These are phyloP conservation scores for Colletotrichum melonis DNA, from an alignment of 2,329 filamentous ascomycete genomes.

Conservation along the genomic window DNA sequence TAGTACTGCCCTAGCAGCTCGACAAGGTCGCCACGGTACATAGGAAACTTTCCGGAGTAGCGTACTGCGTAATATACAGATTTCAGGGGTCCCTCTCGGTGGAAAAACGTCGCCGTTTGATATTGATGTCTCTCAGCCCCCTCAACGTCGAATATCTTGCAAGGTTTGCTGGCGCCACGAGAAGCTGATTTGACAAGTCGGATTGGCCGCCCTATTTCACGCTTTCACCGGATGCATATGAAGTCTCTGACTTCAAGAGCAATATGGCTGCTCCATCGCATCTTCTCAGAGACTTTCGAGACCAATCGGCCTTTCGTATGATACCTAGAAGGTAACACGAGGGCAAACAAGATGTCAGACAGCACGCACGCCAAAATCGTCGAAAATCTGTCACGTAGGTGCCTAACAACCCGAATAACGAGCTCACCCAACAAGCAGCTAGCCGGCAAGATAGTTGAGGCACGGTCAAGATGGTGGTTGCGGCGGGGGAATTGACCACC, in stretches of 20 bases:
- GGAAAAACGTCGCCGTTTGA: background rate
- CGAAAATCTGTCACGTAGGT: background rate
- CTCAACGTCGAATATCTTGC: background rate
- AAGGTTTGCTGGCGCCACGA: background rate
- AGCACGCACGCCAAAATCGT: background rate
- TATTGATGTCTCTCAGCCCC: background rate
- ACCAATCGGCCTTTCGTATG: background rate
- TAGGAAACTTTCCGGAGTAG: background rate
- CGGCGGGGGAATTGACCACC: constrained; percentile 21
- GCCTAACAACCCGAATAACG: constrained; percentile 11
- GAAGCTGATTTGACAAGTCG: background rate
- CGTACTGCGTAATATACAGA: background rate
- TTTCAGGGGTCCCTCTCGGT: background rate
- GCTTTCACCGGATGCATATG: constrained; percentile 5
- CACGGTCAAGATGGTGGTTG: constrained; percentile 13
- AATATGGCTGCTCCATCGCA: background rate
- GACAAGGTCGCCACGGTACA: background rate
- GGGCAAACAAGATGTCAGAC: constrained; percentile 30
- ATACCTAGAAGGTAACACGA: constrained; percentile 7
- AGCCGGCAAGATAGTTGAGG: constrained; percentile 10
- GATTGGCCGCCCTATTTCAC: background rate
- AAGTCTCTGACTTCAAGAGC: background rate
- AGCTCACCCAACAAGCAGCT: constrained; percentile 30
- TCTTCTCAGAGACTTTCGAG: background rate
- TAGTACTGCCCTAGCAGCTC: background rate